These are phyloP conservation scores for Sporothrix euskadiensis DNA, from an alignment of 2,329 filamentous ascomycete genomes.

Conservation along the genomic window DNA sequence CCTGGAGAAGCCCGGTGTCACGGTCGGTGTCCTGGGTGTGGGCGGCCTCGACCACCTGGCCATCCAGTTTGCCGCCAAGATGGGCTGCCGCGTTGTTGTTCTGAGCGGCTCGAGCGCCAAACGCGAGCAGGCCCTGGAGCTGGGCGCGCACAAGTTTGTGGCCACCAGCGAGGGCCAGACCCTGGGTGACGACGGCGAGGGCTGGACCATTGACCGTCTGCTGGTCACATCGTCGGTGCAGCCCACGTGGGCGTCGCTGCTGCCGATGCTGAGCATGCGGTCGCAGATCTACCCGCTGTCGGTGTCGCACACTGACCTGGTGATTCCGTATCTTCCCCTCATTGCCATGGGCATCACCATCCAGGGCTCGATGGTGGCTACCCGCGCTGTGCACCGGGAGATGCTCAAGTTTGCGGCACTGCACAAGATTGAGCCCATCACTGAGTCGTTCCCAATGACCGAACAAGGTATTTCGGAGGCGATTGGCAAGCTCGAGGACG, in stretches of 20 bases:
- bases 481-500: slow-evolving; percentile 15
- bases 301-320: neutral
- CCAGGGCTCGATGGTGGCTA: slow-evolving; percentile 14
- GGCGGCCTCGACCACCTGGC: slow-evolving; percentile 18
- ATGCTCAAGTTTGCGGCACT: slow-evolving; percentile 20
- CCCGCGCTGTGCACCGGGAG: neutral
- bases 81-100: slow-evolving; percentile 18
- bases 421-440: neutral
- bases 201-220: slow-evolving; percentile 17
- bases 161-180: slow-evolving; percentile 17
- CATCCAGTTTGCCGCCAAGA: slow-evolving; percentile 20
- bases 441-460: slow-evolving; percentile 10
- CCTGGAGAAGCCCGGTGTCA: neutral
- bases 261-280: slow-evolving; percentile 13
- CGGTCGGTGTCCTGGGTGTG: slow-evolving; percentile 7
- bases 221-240: slow-evolving; percentile 15
- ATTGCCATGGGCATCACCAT: slow-evolving; percentile 5
- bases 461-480: slow-evolving; percentile 2
- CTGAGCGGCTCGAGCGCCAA: slow-evolving; percentile 2
- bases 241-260: slow-evolving; percentile 9
- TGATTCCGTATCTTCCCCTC: neutral
- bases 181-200: slow-evolving; percentile 8
- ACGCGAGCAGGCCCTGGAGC: slow-evolving; percentile 1
- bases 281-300: slow-evolving; percentile 21
- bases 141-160: slow-evolving; percentile 21